Conservation (phyloP, 495 filamentous ascomycete species). For the Penicillium angulare region DNA sequence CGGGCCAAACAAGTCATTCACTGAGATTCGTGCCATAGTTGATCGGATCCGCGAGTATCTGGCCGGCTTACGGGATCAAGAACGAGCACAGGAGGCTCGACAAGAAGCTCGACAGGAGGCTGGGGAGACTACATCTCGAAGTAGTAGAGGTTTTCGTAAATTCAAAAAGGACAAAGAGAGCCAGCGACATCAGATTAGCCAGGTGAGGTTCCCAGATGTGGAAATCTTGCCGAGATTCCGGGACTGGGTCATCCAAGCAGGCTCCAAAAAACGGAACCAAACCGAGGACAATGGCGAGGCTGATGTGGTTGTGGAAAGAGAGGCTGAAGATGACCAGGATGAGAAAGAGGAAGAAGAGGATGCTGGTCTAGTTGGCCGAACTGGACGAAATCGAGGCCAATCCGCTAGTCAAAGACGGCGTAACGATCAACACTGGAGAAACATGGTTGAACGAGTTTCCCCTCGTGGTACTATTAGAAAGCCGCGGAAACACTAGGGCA, state of each 20-base stretch:
- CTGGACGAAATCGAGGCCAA: conserved; percentile 7
- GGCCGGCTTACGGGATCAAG: conserved; percentile 1
- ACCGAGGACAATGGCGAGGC: background rate
- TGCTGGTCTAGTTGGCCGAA: conserved; percentile 1
- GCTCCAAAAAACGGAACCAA: background rate
- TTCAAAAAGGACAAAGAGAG: conserved; percentile 2
- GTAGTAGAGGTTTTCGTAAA: no score
- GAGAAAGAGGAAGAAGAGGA: background rate
- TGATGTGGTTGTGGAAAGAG: background rate
- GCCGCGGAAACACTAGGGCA: background rate
- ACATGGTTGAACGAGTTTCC: background rate
- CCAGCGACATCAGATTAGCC: conserved; percentile 2
- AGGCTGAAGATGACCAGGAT: background rate
- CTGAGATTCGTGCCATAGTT: conserved; percentile 29
- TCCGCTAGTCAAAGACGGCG: conserved; percentile 13
- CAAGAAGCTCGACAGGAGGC: background rate
- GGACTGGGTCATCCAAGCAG: conserved; percentile 21
- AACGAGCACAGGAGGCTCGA: conserved; percentile 1
- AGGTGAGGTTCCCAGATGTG: conserved; percentile 57
- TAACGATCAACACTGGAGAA: conserved; percentile 1
- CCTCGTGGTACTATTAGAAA: conserved; percentile 8
- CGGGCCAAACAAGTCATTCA: conserved; percentile 30
- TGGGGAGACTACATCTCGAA: no score
- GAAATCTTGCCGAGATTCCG: conserved; percentile 62
- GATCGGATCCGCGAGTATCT: conserved; percentile 19